Evolutionary conservation across 2,329 filamentous ascomycete genomes (phyloP), one percentile per base, ranked within the genome.

Genomic region (Zymoseptoria passerinii): DNA sequence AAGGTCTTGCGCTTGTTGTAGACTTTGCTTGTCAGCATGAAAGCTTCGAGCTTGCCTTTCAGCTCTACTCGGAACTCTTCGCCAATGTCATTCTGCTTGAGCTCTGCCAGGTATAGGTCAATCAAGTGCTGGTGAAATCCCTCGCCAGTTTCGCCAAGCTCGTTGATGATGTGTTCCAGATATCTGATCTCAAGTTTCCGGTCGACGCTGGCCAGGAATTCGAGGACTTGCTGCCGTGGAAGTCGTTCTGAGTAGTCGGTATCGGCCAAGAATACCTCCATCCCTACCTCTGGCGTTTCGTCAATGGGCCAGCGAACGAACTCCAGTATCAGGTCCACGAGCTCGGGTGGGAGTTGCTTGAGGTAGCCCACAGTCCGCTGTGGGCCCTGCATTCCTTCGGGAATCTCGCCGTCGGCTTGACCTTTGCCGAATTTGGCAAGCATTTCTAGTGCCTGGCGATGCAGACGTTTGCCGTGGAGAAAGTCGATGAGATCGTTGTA

Each of bases 401-500:
- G 69, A 7, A 76, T 72, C 53, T 77, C 67, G 28, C 77, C 74
- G 20, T 76, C 76, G 1, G 75, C 76, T 58, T 79, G 74, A 49
- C 75, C 76, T 60, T 75, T 82, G 18, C 92, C 92, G 66, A 96
- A 96, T 63, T 86, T 88, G 65, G 84, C 83, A 0, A 99, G 80
- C 28, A 96, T 77, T 64, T 90, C 88, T 18, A 99, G 76, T 0
- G 94, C 92, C 69, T 95, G 86, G 18, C 87, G 84, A 73, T 99
- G 94, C 48, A 97, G 81, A 72, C 88, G 92, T 76, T 99, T 99
- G 63, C 94, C 94, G 68, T 95, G 90, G 65, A 97, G 86, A 71
- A 99, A 99, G 72, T 97, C 92, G n/a, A 99, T 91, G 1, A 99
- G 78, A 74, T 97, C 92, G 54, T 87, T 92, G 73, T 95, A 96